Conservation (phyloP, 2,329 filamentous ascomycete species). For the Colletotrichum truncatum region DNA sequence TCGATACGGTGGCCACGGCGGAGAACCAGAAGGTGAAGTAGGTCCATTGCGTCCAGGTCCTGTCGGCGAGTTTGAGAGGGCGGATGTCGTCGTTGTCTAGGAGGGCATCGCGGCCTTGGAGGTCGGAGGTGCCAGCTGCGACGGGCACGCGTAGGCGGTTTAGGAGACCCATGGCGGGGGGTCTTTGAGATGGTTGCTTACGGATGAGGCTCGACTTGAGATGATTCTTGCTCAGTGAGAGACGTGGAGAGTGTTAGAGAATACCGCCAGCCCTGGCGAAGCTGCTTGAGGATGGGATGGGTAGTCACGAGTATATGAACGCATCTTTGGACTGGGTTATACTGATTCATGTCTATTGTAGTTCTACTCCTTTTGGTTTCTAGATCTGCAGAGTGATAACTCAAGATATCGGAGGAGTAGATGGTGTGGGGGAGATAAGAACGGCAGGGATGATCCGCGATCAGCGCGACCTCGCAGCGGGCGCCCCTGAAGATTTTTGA, state of each 20-base stretch:
- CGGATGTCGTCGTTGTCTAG: slow-evolving; percentile 52
- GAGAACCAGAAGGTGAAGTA: slow-evolving; percentile 55
- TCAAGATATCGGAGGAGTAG: background rate
- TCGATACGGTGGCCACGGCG: slow-evolving; percentile 46
- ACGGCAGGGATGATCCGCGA: slow-evolving; percentile 3
- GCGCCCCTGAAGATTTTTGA: background rate
- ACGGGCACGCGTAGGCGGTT: slow-evolving; percentile 14
- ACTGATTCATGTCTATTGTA: background rate
- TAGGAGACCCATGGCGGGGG: slow-evolving; percentile 13
- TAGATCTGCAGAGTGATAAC: slow-evolving; percentile 1
- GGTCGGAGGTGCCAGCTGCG: slow-evolving; percentile 13
- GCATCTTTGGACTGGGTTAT: background rate
- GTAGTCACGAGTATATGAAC: too few species aligned
- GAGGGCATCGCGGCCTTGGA: slow-evolving; percentile 39
- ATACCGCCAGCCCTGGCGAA: too few species aligned
- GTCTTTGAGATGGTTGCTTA: too few species aligned
- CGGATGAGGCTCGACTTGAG: too few species aligned
- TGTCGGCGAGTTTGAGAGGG: slow-evolving; percentile 47
- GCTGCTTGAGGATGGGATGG: too few species aligned
- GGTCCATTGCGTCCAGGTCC: slow-evolving; percentile 50
- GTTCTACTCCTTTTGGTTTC: background rate
- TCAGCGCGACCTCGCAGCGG: background rate
- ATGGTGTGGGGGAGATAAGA: slow-evolving; percentile 27
- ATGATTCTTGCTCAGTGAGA: too few species aligned
- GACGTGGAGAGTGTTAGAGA: too few species aligned